Evolutionary conservation across 2,329 filamentous ascomycete genomes (phyloP).

Genomic region (Aspergillus sp.): DNA sequence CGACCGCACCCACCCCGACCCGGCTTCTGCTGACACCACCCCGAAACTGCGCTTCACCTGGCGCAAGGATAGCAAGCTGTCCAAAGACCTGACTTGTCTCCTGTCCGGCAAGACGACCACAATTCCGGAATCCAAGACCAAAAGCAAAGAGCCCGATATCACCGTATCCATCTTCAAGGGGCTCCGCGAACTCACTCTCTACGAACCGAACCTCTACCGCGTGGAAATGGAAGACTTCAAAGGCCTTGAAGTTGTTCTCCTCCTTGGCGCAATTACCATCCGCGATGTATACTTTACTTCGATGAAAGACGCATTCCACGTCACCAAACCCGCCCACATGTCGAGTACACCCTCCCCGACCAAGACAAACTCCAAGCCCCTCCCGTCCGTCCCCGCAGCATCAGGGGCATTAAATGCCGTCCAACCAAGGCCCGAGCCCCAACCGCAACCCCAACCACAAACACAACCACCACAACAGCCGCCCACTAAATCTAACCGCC

Average conservation of each 20-base stretch:
- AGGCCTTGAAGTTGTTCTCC: conserved; percentile 80
- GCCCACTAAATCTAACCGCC: not conserved
- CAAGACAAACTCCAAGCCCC: conserved; percentile 24
- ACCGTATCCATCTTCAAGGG: conserved; percentile 84
- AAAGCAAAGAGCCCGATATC: conserved; percentile 91
- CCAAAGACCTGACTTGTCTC: conserved; percentile 85
- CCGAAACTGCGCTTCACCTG: conserved; percentile 84
- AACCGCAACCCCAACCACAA: not conserved
- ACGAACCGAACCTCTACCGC: conserved; percentile 87
- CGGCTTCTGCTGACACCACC: conserved; percentile 55
- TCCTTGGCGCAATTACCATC: conserved; percentile 62
- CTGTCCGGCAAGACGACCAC: conserved; percentile 75
- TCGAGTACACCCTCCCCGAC: conserved; percentile 10
- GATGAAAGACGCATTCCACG: conserved; percentile 76
- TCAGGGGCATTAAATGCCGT: conserved; percentile 1
- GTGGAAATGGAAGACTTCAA: conserved; percentile 94
- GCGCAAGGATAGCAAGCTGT: conserved; percentile 83
- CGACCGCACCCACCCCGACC: conserved; percentile 69
- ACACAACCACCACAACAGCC: conserved; percentile 13
- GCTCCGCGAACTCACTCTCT: conserved; percentile 78
- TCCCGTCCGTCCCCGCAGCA: conserved; percentile 1
- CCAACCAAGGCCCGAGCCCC: not conserved
- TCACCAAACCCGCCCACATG: conserved; percentile 37
- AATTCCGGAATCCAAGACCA: conserved; percentile 63
- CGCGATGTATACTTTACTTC: conserved; percentile 64